phyloP scores from a whole-genome alignment of 2,329 filamentous ascomycete genomes.

The Boeremia exigua region DNA sequence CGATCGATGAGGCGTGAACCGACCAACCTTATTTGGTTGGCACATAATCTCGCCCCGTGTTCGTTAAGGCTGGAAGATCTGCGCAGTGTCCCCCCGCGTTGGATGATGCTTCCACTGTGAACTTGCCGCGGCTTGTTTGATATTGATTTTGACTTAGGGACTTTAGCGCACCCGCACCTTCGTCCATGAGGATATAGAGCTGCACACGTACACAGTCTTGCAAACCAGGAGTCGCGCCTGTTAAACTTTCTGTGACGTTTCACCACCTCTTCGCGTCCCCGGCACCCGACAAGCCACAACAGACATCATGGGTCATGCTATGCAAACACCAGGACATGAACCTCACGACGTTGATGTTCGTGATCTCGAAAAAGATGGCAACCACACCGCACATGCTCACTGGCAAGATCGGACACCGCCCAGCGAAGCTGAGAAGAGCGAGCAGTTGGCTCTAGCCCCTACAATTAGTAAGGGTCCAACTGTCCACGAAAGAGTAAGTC shows the following conservation, averaged over 20 bases:
- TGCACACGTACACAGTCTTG: slow-evolving; percentile 5
- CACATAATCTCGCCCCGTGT: neutral
- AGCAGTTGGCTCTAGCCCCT: slow-evolving; percentile 14
- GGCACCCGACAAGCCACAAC: neutral
- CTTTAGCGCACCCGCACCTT: slow-evolving; percentile 3
- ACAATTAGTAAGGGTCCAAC: slow-evolving; percentile 23
- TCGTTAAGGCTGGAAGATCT: neutral
- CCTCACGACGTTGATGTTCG: slow-evolving; percentile 11
- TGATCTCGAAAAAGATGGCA: slow-evolving; percentile 2
- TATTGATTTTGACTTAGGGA: neutral
- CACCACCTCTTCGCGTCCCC: neutral
- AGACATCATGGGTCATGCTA: slow-evolving; percentile 12
- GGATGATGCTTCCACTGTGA: neutral
- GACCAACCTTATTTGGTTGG: neutral
- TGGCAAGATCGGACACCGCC: slow-evolving; percentile 22
- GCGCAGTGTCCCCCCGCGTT: neutral
- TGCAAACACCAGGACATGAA: slow-evolving; percentile 16
- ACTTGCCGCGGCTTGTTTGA: slow-evolving; percentile 16
- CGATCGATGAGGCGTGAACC: neutral
- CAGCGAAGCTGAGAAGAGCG: slow-evolving; percentile 28
- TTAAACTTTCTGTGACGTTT: slow-evolving; percentile 11
- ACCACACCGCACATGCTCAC: slow-evolving; percentile 15
- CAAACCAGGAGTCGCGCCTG: slow-evolving; percentile 2
- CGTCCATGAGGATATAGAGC: slow-evolving; percentile 11
- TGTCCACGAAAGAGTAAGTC: slow-evolving; percentile 34